Percentiles rank a stretch among this genome's conserved stretches.
Conservation (phyloP, 441 rosid genomes). For the Hura crepitans region DNA sequence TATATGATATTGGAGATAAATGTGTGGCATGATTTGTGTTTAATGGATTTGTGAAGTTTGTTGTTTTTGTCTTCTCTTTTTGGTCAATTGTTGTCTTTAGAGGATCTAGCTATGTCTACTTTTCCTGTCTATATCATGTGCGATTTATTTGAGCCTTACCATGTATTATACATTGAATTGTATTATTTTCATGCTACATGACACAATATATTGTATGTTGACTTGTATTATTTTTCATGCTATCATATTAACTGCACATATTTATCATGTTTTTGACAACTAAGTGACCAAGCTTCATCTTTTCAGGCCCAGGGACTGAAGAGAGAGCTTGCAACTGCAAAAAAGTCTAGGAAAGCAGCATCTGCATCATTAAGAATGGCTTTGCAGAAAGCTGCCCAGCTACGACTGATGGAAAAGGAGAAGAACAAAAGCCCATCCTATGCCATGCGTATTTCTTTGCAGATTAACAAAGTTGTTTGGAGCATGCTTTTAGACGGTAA, state of each 20-base stretch:
- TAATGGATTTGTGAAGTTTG: too few species aligned
- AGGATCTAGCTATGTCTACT: neutral
- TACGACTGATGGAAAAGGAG: conserved; percentile 82
- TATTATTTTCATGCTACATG: neutral
- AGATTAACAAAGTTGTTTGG: conserved; percentile 89
- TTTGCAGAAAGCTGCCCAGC: conserved; percentile 86
- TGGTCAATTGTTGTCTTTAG: neutral
- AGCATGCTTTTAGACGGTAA: conserved; percentile 95
- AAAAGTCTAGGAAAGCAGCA: conserved; percentile 70
- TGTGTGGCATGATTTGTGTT: conserved; percentile 1
- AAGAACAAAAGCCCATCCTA: conserved; percentile 95
- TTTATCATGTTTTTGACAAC: neutral
- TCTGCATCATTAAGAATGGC: conserved; percentile 60
- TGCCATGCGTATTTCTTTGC: conserved; percentile 93
- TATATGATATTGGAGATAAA: neutral
- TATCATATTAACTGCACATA: neutral
- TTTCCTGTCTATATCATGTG: neutral
- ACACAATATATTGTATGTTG: neutral
- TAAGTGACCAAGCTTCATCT: conserved; percentile 16
- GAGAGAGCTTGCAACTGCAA: conserved; percentile 55
- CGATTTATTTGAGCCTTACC: neutral
- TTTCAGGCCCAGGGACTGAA: conserved; percentile 72
- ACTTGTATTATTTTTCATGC: neutral
- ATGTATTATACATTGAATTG: too few species aligned
- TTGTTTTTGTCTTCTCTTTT: neutral